These are phyloP conservation scores for Periconia macrospinosa DNA, from an alignment of 2,329 filamentous ascomycete genomes.

Conservation along the genomic window DNA sequence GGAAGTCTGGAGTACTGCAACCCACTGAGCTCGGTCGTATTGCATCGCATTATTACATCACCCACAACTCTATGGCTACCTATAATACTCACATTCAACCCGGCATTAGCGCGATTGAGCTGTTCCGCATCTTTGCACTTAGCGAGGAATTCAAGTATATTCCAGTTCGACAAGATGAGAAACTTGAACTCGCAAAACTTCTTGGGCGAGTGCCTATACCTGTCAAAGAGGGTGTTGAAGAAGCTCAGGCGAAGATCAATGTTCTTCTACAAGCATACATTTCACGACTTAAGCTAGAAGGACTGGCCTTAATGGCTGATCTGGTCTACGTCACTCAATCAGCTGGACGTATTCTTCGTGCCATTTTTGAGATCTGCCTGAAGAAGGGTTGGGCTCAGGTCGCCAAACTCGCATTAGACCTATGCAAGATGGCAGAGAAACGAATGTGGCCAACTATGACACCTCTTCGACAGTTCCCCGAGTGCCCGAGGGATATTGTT, in stretches of 20 bases:
- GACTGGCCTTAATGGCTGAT: conserved; percentile 94
- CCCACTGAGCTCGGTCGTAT: conserved; percentile 93
- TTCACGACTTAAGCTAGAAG: conserved; percentile 89
- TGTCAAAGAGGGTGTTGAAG: conserved; percentile 96
- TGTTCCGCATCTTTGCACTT: conserved; percentile 94
- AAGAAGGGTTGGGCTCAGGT: conserved; percentile 96
- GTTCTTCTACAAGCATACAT: conserved; percentile 96
- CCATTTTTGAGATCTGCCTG: conserved; percentile 95
- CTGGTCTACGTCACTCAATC: conserved; percentile 99
- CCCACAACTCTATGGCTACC: conserved; percentile 91
- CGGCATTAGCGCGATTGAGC: conserved; percentile 87
- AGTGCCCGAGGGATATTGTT: conserved; percentile 81
- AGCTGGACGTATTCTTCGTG: conserved; percentile 90
- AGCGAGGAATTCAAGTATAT: conserved; percentile 99
- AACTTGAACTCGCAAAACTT: conserved; percentile 90
- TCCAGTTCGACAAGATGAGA: conserved; percentile 95
- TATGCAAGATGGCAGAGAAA: conserved; percentile 99
- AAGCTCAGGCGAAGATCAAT: conserved; percentile 97
- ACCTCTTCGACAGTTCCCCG: conserved; percentile 80
- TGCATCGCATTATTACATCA: conserved; percentile 98
- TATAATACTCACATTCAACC: conserved; percentile 96
- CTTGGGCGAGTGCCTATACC: conserved; percentile 89
- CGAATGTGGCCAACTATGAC: conserved; percentile 99
- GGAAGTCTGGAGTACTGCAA: conserved; percentile 85
- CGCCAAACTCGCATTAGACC: conserved; percentile 85